Evolutionary conservation across 2,329 filamentous ascomycete species (phyloP).

Genomic region (Pestalotiopsis fici): DNA sequence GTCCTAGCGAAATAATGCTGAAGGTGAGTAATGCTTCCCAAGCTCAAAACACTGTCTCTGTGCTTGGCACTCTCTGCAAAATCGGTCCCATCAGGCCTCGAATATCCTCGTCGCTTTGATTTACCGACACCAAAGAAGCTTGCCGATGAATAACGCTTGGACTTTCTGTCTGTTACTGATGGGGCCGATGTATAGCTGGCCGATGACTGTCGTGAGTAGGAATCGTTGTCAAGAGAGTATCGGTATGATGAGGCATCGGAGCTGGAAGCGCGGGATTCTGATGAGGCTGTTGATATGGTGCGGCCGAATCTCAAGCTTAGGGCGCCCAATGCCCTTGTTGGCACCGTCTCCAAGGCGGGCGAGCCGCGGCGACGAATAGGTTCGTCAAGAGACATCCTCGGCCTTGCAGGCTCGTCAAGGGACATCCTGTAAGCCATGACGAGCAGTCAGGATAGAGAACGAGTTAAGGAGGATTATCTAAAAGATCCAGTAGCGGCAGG

Average conservation of each 20-base stretch:
- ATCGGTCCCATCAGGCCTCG: conserved; percentile 81
- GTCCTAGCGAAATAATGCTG: conserved; percentile 98
- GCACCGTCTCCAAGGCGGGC: conserved; percentile 64
- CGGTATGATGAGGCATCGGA: conserved; percentile 46
- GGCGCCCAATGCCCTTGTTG: conserved; percentile 63
- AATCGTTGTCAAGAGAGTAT: conserved; percentile 58
- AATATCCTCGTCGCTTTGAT: conserved; percentile 73
- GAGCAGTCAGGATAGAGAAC: neutral
- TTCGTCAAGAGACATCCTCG: conserved; percentile 32
- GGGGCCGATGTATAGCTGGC: conserved; percentile 50
- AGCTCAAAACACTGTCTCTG: conserved; percentile 90
- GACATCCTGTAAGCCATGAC: neutral
- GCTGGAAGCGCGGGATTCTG: conserved; percentile 57
- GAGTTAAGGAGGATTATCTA: neutral
- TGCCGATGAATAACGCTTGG: conserved; percentile 48
- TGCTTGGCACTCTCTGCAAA: conserved; percentile 90
- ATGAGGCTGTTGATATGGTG: conserved; percentile 64
- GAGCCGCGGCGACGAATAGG: conserved; percentile 53
- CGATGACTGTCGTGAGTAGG: conserved; percentile 66
- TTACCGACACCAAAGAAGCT: conserved; percentile 37
- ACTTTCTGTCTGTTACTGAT: conserved; percentile 42
- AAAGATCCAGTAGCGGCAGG: neutral
- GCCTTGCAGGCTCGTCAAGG: conserved; percentile 31
- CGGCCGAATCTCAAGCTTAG: conserved; percentile 58
- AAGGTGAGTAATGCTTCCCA: conserved; percentile 94